A percentile compares a stretch with the other conserved stretches of the same genome.
Conservation (phyloP, 495 filamentous ascomycete species). For the Hyphodiscus hymeniophilus region DNA sequence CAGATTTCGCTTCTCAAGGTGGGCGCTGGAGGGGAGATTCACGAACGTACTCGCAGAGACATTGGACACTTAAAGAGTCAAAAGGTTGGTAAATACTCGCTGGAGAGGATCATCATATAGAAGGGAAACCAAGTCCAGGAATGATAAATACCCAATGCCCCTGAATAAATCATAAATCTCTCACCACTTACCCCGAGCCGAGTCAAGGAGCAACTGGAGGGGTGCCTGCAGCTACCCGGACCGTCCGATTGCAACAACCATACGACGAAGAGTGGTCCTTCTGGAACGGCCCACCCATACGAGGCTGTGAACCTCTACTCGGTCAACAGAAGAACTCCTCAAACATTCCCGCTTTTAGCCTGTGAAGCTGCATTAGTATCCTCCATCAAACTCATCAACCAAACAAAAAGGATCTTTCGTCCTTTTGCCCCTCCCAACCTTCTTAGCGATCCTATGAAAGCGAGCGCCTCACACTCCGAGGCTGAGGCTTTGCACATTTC, state of each 20-base stretch:
- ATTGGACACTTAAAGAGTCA: constrained; percentile 64
- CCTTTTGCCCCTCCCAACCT: background rate
- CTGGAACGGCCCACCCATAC: too few species aligned
- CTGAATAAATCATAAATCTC: too few species aligned
- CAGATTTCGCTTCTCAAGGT: constrained; percentile 46
- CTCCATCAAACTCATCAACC: background rate
- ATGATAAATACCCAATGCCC: background rate
- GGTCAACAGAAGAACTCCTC: too few species aligned
- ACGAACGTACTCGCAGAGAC: constrained; percentile 55
- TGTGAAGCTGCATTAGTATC: constrained; percentile 3
- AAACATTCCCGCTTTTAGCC: background rate
- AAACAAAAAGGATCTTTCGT: too few species aligned
- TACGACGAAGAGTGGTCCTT: too few species aligned
- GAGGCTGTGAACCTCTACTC: too few species aligned
- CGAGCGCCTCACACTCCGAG: too few species aligned
- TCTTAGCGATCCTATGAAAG: constrained; percentile 2
- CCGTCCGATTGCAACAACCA: too few species aligned
- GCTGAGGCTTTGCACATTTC: too few species aligned
- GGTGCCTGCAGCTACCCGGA: too few species aligned
- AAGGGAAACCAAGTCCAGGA: background rate
- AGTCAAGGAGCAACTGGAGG: too few species aligned
- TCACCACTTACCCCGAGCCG: too few species aligned
- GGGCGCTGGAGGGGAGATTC: constrained; percentile 52
- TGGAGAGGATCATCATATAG: constrained; percentile 57
- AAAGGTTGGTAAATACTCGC: constrained; percentile 66